A percentile compares a stretch with the other conserved stretches of the same genome.
Conservation (phyloP, 352 stramenopile genomes). For the Phytophthora citricola region DNA sequence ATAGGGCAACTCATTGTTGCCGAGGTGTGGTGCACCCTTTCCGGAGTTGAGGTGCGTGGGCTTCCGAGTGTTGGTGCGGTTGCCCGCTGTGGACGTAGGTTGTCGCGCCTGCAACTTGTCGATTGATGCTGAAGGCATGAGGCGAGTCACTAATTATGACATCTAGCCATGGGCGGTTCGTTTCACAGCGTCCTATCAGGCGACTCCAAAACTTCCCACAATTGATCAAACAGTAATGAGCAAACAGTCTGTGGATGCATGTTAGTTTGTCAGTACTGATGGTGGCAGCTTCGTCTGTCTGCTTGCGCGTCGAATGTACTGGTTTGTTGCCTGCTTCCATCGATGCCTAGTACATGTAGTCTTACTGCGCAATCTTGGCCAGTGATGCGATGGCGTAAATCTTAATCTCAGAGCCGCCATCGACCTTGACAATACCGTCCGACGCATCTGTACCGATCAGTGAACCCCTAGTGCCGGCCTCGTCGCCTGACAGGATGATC, state of each 20-base stretch:
- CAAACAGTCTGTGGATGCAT: constrained; percentile 28
- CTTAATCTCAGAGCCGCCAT: constrained; percentile 90
- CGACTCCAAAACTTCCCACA: constrained; percentile 17
- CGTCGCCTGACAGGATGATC: constrained; percentile 86
- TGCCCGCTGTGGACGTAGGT: constrained; percentile 2
- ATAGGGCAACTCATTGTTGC: constrained; percentile 46
- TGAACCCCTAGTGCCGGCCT: constrained; percentile 84
- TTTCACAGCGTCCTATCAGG: constrained; percentile 34
- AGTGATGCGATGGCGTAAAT: constrained; percentile 86
- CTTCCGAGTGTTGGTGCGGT: constrained; percentile 17
- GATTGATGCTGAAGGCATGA: constrained; percentile 24
- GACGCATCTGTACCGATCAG: constrained; percentile 88
- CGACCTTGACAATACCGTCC: constrained; percentile 91
- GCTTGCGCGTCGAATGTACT: constrained; percentile 24
- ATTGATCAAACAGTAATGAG: constrained; percentile 30
- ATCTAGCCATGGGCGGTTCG: constrained; percentile 7
- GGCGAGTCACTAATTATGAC: neutral
- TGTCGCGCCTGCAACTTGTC: constrained; percentile 16
- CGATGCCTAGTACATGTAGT: constrained; percentile 24
- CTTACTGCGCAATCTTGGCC: constrained; percentile 87
- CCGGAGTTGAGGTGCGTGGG: constrained; percentile 1
- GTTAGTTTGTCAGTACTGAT: constrained; percentile 40
- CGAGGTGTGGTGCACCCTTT: constrained; percentile 4
- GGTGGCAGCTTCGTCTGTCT: constrained; percentile 30
- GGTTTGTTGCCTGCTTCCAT: constrained; percentile 33